Evolutionary conservation across 257 asterid species (phyloP).

Genomic region (Petunia secreta): DNA sequence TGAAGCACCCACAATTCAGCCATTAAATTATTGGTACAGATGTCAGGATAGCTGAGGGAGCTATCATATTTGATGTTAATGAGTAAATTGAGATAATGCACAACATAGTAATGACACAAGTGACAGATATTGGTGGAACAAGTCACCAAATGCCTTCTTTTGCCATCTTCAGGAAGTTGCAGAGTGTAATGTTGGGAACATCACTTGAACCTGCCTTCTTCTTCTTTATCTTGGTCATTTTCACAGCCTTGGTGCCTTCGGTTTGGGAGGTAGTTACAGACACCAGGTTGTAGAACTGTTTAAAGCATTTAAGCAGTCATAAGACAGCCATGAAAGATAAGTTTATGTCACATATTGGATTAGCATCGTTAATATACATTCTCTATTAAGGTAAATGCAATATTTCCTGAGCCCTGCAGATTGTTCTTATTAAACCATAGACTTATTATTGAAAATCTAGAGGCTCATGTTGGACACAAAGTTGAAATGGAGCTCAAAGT

Average conservation of each 20-base stretch:
- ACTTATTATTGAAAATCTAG: neutral
- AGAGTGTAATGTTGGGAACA: constrained; percentile 72
- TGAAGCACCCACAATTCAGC: constrained; percentile 12
- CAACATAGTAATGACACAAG: constrained; percentile 37
- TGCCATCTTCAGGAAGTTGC: constrained; percentile 89
- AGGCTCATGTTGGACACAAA: neutral
- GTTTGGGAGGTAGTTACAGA: constrained; percentile 61
- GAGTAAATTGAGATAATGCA: constrained; percentile 37
- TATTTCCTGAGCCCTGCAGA: neutral
- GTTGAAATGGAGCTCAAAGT: neutral
- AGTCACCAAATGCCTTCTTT: constrained; percentile 91
- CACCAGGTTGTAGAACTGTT: constrained; percentile 77
- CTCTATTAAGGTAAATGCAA: neutral
- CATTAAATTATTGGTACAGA: constrained; percentile 23
- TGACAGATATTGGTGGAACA: neutral
- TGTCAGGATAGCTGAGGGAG: neutral
- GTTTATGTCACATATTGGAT: neutral
- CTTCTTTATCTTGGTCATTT: constrained; percentile 70
- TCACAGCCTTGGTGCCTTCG: constrained; percentile 50
- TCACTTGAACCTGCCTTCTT: constrained; percentile 53
- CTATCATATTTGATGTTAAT: neutral
- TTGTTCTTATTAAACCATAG: neutral
- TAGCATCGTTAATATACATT: neutral
- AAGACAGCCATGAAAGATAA: constrained; percentile 13
- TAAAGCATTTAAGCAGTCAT: constrained; percentile 20